These are phyloP conservation scores for Spizellomyces sp. DNA, from an alignment of 192 early-diverging fungal genomes.

Conservation along the genomic window DNA sequence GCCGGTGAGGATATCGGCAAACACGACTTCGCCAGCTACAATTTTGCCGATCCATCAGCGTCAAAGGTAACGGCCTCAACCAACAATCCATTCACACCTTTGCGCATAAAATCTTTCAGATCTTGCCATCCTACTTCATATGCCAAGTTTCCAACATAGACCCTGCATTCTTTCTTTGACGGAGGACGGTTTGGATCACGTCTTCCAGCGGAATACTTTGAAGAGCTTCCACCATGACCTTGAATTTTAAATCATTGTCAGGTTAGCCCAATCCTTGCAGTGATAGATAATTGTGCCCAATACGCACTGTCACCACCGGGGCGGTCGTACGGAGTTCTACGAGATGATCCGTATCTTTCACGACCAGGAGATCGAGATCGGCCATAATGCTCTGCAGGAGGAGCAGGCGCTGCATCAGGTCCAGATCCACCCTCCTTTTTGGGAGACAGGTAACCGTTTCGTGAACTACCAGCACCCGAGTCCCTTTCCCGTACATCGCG, in stretches of 20 bases:
- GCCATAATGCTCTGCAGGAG: neutral
- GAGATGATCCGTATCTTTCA: neutral
- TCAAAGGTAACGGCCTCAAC: neutral
- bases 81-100: constrained; percentile 48
- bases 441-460: constrained; percentile 2
- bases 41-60: neutral
- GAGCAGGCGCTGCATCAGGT: neutral
- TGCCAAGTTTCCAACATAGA: constrained; percentile 83
- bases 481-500: constrained; percentile 24
- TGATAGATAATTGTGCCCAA: neutral
- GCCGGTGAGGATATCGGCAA: constrained; percentile 70
- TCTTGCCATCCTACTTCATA: constrained; percentile 75
- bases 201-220: constrained; percentile 15
- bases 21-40: constrained; percentile 73
- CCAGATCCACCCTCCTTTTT: neutral
- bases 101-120: constrained; percentile 81
- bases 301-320: constrained; percentile 11
- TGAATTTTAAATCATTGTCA: neutral
- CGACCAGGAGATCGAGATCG: constrained; percentile 12
- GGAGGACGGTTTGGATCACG: constrained; percentile 22
- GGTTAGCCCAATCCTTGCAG: neutral
- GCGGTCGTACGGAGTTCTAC: constrained; percentile 17
- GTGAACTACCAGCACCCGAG: neutral
- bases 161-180: constrained; percentile 59
- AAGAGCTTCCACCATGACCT: neutral